Conservation (phyloP, 208 protist genomes). For the Trypanosoma conorhini region DNA sequence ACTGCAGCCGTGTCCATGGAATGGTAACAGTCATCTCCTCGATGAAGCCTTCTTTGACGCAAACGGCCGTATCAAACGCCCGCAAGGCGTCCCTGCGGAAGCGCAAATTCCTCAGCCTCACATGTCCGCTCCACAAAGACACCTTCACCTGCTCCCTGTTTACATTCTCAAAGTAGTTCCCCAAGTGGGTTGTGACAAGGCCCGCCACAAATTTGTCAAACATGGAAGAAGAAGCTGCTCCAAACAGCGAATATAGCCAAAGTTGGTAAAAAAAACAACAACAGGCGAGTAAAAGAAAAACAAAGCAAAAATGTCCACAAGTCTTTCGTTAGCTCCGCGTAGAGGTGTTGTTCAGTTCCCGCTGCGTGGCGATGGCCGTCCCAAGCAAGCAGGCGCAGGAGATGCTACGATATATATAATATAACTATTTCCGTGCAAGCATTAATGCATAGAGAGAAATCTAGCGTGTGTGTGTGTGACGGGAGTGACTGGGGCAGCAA, state of each 20-base stretch:
- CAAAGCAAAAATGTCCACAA: not conserved
- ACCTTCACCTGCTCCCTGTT: slow-evolving; percentile 85
- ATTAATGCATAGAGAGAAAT: not conserved
- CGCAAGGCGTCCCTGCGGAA: slow-evolving; percentile 71
- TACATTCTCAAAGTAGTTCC: slow-evolving; percentile 85
- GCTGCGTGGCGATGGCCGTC: not conserved
- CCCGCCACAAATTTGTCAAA: slow-evolving; percentile 80
- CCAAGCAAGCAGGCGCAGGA: not conserved
- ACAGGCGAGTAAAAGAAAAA: slow-evolving; percentile 1
- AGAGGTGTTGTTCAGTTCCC: not conserved
- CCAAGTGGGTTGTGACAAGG: slow-evolving; percentile 73
- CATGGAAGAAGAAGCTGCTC: slow-evolving; percentile 34
- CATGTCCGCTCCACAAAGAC: slow-evolving; percentile 76
- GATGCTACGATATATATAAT: not conserved
- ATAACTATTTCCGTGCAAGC: no score
- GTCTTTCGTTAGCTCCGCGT: not conserved
- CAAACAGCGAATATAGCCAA: not conserved
- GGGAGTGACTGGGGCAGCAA: not conserved
- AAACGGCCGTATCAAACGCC: slow-evolving; percentile 57
- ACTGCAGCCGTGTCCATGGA: slow-evolving; percentile 75
- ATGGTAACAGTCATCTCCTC: slow-evolving; percentile 69
- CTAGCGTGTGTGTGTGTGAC: not conserved
- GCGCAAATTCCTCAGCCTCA: slow-evolving; percentile 59
- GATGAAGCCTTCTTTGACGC: slow-evolving; percentile 60
- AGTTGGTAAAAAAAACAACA: not conserved